Conservation (phyloP, 768 basidiomycete species). For the Panaeolus papilionaceus region DNA sequence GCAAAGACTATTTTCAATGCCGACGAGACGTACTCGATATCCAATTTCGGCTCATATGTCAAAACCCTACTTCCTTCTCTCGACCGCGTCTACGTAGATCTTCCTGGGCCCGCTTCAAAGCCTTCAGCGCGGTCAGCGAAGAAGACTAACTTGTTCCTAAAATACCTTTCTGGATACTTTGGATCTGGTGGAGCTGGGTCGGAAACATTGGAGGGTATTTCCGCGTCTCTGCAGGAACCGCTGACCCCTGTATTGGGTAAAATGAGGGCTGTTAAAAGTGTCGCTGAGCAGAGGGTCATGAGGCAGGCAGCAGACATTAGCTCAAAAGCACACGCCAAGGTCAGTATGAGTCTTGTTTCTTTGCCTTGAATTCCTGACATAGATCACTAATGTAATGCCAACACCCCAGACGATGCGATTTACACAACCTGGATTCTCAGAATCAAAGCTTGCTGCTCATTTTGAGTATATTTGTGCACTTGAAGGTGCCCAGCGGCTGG, state of each 20-base stretch:
- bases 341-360: conserved; percentile 34
- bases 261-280: conserved; percentile 81
- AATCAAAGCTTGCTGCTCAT: conserved; percentile 63
- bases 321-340: conserved; percentile 83
- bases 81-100: conserved; percentile 59
- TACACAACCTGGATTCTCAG: conserved; percentile 48
- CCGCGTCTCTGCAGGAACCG: conserved; percentile 48
- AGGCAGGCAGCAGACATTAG: conserved; percentile 88
- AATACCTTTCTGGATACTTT: conserved; percentile 48
- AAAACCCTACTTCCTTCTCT: conserved; percentile 56
- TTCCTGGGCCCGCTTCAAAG: conserved; percentile 39
- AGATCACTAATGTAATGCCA: conserved; percentile 4
- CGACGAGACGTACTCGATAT: conserved; percentile 70
- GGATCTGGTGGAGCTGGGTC: conserved; percentile 55
- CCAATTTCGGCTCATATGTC: conserved; percentile 62
- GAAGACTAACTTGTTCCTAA: conserved; percentile 61
- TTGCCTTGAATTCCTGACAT: not conserved
- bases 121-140: conserved; percentile 27
- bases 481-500: conserved; percentile 81
- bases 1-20: conserved; percentile 75
- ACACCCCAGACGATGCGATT: conserved; percentile 81
- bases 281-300: conserved; percentile 81
- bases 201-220: conserved; percentile 57
- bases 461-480: conserved; percentile 90
- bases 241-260: conserved; percentile 75